Evolutionary conservation across 148 eudicot genomes (phyloP), one percentile per base, ranked within the genome.

Genomic region (Chenopodium formosanum): DNA sequence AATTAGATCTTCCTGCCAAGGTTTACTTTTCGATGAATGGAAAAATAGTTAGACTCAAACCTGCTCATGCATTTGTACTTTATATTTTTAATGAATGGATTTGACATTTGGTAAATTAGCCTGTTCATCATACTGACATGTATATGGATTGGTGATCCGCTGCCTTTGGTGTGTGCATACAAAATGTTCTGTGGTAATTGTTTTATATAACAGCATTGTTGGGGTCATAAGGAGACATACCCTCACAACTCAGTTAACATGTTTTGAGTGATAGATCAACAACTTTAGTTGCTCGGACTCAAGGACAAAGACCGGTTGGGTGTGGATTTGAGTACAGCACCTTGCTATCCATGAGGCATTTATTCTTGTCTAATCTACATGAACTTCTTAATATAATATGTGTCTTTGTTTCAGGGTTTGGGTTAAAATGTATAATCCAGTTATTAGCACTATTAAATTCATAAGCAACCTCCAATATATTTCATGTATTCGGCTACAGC

Each of bases 1-100:
- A 22, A 71, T 63, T 71, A 58, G 46, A 11, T 80, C 29, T 60
- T 73, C 78, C 77, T 80, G 70, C 70, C 44, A 53, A 71, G 6
- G 23, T 71, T 53, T 69, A 40, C 32, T 53, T 29, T 79, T 40
- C 34, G 66, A 9, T 79, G 19, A 23, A 58, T 60, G 70, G 66
- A 40, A 60, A 37, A 37, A n/a, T 34, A 14, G 11, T 66, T 63
- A 17, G 12, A 56, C 78, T 58, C 65, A 17, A 53, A 80, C 10
- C 56, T 25, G 34, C n/a, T 37, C 16, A 4, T 56, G 17, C 22
- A 56, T 56, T 17, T 29, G 69, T 71, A 29, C 69, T 34, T 29
- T 4, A 1, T 56, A 46, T 40, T 56, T 7, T 52, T 70, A 1
- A 67, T 31, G 27, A 29, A 37, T 71, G n/a, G 74, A 34, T 2